phyloP scores from a whole-genome alignment of 1,284 basidiomycete genomes.

The Sanguinoderma infundibulare region DNA sequence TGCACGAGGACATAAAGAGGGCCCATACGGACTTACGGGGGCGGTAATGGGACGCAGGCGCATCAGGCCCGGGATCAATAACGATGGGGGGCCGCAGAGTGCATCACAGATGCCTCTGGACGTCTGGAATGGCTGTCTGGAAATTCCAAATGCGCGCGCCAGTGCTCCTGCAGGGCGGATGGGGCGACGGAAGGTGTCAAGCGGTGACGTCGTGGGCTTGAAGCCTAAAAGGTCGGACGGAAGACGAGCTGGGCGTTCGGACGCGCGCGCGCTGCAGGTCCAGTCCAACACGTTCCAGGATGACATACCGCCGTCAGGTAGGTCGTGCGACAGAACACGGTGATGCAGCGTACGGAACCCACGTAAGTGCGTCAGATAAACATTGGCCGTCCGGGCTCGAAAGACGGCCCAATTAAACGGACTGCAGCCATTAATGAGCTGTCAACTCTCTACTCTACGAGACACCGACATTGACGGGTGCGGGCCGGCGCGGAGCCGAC shows the following conservation, averaged over 20 bases:
- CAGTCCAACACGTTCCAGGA: not conserved
- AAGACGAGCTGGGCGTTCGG: not conserved
- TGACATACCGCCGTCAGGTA: not conserved
- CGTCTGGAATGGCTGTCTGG: not conserved
- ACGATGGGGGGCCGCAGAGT: too few species aligned
- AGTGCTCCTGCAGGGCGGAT: not conserved
- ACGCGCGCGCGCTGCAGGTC: not conserved
- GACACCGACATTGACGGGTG: too few species aligned
- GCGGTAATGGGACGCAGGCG: not conserved
- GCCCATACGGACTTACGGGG: not conserved
- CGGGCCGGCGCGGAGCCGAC: not conserved
- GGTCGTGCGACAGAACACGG: not conserved
- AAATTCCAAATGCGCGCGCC: not conserved
- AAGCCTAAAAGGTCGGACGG: conserved; percentile 14
- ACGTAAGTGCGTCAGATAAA: not conserved
- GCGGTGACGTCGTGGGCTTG: conserved; percentile 1
- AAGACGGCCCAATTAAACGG: not conserved
- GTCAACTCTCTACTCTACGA: not conserved
- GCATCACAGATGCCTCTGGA: not conserved
- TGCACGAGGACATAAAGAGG: not conserved
- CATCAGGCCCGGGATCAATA: not conserved
- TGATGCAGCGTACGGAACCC: not conserved
- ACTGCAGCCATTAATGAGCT: too few species aligned
- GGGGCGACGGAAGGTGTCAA: not conserved
- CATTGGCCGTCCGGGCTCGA: not conserved